Base-by-base conservation (phyloP, 1,139 yeast species). In the Candida buenavistaensis region DNA sequence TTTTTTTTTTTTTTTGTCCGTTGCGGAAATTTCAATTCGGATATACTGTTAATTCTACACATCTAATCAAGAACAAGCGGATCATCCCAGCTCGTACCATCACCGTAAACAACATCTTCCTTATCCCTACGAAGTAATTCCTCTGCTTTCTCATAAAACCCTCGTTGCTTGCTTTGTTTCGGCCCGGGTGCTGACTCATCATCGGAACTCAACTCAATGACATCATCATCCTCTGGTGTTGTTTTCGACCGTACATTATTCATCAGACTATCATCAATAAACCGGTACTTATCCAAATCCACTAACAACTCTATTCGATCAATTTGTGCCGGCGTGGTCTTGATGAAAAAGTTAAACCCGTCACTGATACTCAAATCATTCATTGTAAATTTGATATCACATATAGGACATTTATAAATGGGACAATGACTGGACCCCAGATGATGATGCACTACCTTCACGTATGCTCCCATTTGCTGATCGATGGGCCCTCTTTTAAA, bases 271-370 rank as follows among this genome's bases (percentile, higher is more conserved):
- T 61, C 64, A 14, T 62, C 67, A n/a, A 68, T 51, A 5, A 64
- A 54, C 38, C 59, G 52, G 45, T 63, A 70, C 38, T 59, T 58
- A 21, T 53, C 51, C 59, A 61, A 53, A 32, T 65, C 72, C 19
- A 60, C 40, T 22, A 30, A 30, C 19, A 70, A 47, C 43, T 69
- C 74, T 3, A 70, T 60, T 35, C 65, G 45, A 26, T 62, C 62
- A 3, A 64, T 55, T 15, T 59, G 55, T 33, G 39, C 43, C 1
- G 73, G 71, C 0, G 74, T 65, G 23, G 60, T 58, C 43, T 64
- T 66, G 23, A 70, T 63, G 39, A 70, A 69, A 43, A 57, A 70
- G 40, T 70, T 70, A 51, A 59, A 66, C 2, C 66, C 57, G 38
- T 68, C 73, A 30, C 71, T 64, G 15, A 70, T 66, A 34, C 52